Percentiles rank a stretch among this genome's conserved stretches.
Evolutionary conservation across 2,329 filamentous ascomycete genomes (phyloP).

Genomic region (Graphiopsis chlorocephala): DNA sequence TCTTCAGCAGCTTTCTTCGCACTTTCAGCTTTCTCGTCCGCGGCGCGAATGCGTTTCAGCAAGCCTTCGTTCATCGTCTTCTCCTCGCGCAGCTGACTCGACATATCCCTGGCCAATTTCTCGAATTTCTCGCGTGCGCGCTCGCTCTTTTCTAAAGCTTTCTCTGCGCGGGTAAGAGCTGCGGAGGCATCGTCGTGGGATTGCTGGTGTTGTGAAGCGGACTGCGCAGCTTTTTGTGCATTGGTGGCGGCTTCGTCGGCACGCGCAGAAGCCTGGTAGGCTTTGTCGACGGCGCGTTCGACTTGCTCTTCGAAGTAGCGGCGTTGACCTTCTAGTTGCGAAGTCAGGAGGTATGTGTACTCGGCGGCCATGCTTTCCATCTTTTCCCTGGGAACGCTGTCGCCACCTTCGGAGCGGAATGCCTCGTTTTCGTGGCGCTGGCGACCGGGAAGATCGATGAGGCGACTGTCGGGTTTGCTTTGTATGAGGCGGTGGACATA

Average conservation of each 20-base stretch:
- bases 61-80: constrained; percentile 79
- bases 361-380: constrained; percentile 81
- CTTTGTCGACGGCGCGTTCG: constrained; percentile 85
- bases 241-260: constrained; percentile 59
- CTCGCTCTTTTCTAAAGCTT: constrained; percentile 66
- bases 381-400: constrained; percentile 70
- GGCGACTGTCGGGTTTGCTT: constrained; percentile 72
- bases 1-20: constrained; percentile 49
- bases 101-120: constrained; percentile 70
- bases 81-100: constrained; percentile 78
- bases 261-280: constrained; percentile 65
- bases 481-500: constrained; percentile 96
- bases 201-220: constrained; percentile 52
- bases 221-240: constrained; percentile 26
- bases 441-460: constrained; percentile 70
- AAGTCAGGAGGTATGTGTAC: constrained; percentile 90
- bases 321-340: constrained; percentile 87
- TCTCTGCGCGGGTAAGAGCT: constrained; percentile 67
- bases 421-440: constrained; percentile 37
- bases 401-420: constrained; percentile 48
- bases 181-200: constrained; percentile 53
- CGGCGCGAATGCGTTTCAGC: constrained; percentile 74
- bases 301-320: constrained; percentile 93
- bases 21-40: constrained; percentile 57
- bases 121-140: constrained; percentile 69